phyloP scores from a whole-genome alignment of 2,329 filamentous ascomycete species.

The Aspergillus neotritici region DNA sequence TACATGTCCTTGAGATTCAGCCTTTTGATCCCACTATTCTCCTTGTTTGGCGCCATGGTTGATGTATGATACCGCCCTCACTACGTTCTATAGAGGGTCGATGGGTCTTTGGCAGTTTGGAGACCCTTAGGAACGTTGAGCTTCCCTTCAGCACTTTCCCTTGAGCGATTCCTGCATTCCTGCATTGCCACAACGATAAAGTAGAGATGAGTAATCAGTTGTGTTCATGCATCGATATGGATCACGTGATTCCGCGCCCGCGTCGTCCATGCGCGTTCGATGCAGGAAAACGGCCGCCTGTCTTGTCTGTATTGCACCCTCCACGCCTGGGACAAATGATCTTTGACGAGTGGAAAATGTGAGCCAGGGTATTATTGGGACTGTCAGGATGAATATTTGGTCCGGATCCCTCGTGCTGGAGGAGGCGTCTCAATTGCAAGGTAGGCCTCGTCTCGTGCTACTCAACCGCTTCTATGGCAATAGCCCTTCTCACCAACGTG shows the following conservation, averaged over 20 bases:
- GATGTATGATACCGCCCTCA: constrained; percentile 16
- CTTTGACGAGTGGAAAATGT: constrained; percentile 6
- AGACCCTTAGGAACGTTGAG: not conserved
- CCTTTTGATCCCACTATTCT: constrained; percentile 5
- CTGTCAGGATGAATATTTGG: constrained; percentile 34
- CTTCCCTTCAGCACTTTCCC: no score
- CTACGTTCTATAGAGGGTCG: constrained; percentile 14
- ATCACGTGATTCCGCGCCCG: constrained; percentile 11
- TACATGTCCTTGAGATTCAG: constrained; percentile 12
- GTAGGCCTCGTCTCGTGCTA: constrained; percentile 12
- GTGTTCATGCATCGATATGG: not conserved
- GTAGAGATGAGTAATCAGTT: not conserved
- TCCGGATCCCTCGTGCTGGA: constrained; percentile 29
- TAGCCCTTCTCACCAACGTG: constrained; percentile 9
- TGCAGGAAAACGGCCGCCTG: no score
- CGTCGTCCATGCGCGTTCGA: constrained; percentile 5
- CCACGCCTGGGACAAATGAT: no score
- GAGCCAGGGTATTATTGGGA: constrained; percentile 4
- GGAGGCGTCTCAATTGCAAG: constrained; percentile 25
- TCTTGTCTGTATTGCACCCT: no score
- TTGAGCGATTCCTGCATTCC: no score
- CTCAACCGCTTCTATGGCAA: no score
- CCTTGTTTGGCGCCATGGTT: constrained; percentile 12
- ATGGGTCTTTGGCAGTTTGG: constrained; percentile 1
- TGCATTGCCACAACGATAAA: no score